Percentiles rank a stretch among this genome's conserved stretches.
phyloP scores from a whole-genome alignment of 495 filamentous ascomycete species.

The Aspergillus steynii region DNA sequence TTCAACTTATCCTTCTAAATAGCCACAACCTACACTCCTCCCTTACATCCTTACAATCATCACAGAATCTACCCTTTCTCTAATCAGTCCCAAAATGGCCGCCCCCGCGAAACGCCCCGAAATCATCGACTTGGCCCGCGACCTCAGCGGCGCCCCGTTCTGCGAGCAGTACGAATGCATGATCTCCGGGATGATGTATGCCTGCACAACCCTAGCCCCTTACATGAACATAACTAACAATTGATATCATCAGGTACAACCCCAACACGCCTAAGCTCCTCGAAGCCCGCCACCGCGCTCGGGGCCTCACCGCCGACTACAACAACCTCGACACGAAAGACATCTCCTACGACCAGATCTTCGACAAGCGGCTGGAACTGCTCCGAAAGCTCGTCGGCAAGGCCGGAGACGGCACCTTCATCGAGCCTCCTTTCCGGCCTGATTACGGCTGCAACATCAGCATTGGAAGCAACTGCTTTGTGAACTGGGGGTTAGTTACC shows the following conservation, averaged over 20 bases:
- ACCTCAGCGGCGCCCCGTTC: constrained; percentile 32
- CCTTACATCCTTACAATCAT: no score
- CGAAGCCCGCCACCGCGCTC: constrained; percentile 46
- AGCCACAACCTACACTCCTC: no score
- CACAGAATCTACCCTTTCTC: no score
- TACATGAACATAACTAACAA: neutral
- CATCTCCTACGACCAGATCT: constrained; percentile 38
- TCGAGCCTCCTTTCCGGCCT: constrained; percentile 53
- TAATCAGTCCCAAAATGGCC: constrained; percentile 21
- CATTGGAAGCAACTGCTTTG: constrained; percentile 51
- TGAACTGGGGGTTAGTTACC: constrained; percentile 51
- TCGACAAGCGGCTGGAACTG: constrained; percentile 34
- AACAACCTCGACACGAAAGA: constrained; percentile 48
- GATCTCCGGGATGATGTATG: constrained; percentile 52
- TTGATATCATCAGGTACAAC: constrained; percentile 37
- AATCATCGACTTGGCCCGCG: constrained; percentile 44
- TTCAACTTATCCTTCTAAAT: no score
- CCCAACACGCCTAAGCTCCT: constrained; percentile 39
- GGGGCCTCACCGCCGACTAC: constrained; percentile 44
- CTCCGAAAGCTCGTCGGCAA: constrained; percentile 43
- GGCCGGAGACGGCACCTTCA: constrained; percentile 43
- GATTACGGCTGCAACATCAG: constrained; percentile 58
- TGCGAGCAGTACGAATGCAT: constrained; percentile 53
- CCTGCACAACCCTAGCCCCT: neutral
- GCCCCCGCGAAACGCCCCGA: constrained; percentile 42